Conservation (phyloP, 306 rosid genomes). For the Citrullus colocynthis region DNA sequence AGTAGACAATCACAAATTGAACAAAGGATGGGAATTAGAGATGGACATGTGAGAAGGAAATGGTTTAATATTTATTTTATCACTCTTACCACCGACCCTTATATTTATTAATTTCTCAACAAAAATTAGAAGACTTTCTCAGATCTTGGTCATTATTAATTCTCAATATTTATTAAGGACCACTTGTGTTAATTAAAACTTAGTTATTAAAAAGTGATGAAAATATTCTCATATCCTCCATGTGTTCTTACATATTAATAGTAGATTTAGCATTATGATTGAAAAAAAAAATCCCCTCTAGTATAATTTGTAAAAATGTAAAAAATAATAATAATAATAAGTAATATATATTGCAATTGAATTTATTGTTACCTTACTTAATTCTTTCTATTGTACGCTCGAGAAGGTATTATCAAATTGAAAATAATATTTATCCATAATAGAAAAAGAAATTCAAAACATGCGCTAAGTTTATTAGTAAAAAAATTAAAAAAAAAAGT, state of each 20-base stretch:
- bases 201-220: neutral
- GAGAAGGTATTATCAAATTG: neutral
- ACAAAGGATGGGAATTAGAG: neutral
- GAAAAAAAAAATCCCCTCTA: neutral
- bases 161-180: neutral
- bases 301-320: neutral
- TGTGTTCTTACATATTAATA: neutral
- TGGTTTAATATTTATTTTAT: neutral
- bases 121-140: neutral
- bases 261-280: neutral
- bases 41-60: neutral
- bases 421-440: too few species aligned
- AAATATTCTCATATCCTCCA: neutral
- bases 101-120: neutral
- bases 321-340: too few species aligned
- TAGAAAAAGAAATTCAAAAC: too few species aligned
- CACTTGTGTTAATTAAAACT: neutral
- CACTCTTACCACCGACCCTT: neutral
- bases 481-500: too few species aligned
- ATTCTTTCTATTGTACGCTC: neutral
- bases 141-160: neutral
- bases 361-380: neutral
- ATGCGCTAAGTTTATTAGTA: too few species aligned
- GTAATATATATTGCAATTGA: neutral
- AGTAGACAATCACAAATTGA: neutral